Base-by-base conservation (phyloP, 192 early-diverging fungal species). In the Linnemannia zychae region DNA sequence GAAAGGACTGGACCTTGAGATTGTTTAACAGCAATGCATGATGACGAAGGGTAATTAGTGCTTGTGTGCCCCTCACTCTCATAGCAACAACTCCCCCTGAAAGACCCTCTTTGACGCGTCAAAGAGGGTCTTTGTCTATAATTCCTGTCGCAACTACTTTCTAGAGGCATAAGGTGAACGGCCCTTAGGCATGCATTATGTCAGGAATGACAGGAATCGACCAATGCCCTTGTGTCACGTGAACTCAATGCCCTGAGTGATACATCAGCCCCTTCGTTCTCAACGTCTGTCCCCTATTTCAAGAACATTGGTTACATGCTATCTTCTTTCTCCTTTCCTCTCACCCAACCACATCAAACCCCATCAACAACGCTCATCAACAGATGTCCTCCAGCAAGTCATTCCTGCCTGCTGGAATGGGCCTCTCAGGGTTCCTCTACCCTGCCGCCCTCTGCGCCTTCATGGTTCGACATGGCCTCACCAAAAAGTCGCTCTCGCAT, bases 401-500 rank as follows among this genome's bases (percentile, higher is more conserved):
- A 28, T 24, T 49, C 44, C 74, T 47, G 7, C 80, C 80, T 69
- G 73, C 67, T 22, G 74, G 80, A 33, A 81, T 72, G 74, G 67
- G 74, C 16, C 47, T 46, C 37, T 13, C 74, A 7, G 74, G 60
- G 63, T 38, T 91, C 33, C n/a, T 91, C 44, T 88, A 90, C 67
- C 92, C 94, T 15, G 46, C 88, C 4, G 87, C 75, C 4, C 79
- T 92, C 20, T 92, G 91, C 76, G 76, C 81, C 6, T 60, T 88
- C 28, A 76, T 95, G 31, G 91, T 89, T 16, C 77, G 77, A 18
- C 88, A 94, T 82, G 91, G 92, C n/a, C 87, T 93, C 37, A 83
- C 87, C 28, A 94, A 95, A 80, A 90, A 92, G 49, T 97, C 96
- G 3, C 90, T 98, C 53, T 90, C 93, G 6, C 50, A 57, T 11